Evolutionary conservation across 306 rosid species (phyloP), one percentile per base, ranked within the genome.

Genomic region (Sindora glabra): DNA sequence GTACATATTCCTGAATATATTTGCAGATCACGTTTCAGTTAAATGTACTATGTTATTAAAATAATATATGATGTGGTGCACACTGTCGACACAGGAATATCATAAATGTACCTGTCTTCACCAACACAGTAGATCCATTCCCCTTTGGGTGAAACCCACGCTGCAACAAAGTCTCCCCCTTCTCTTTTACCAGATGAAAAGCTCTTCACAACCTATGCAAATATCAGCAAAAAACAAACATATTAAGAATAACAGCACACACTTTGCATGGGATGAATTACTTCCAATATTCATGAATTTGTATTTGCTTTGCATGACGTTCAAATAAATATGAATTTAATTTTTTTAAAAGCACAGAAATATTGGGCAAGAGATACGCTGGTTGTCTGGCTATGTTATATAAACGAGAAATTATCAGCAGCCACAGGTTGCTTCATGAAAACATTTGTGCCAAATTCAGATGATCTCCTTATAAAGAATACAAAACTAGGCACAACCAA

Each of bases 101-200:
- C 15, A 51, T 21, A 56, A 40, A 16, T 58, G 16, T 65, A 91
- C 99, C 95, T 89, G 86, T 94, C 99, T 82, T 94, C 99, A 68
- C 99, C 99, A 67, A 94, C 76, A 74, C 97, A 94, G 80, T 94
- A 94, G 73, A 94, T 94, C 99, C 99, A 94, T 77, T 94, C 99
- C 37, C 99, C 99, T 79, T 94, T 94, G 13, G 99, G 95, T 62
- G 99, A 94, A 60, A 94, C 80, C 47, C 95, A 78, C 12, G 99
- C 95, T 8, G 99, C 94, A 42, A 77, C 84, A 51, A 94, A 94
- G 77, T 94, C 99, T 51, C 99, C 99, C 7, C 99, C 99, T 78
- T 94, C 99, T 69, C 94, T 86, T 79, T 94, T 94, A 75, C 99
- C 99, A 37, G 99, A 89, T 57, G 99, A 94, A 78, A 94, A 94